Evolutionary conservation across 1,284 basidiomycete species (phyloP).

Genomic region (Cutaneotrichosporon cutaneum): DNA sequence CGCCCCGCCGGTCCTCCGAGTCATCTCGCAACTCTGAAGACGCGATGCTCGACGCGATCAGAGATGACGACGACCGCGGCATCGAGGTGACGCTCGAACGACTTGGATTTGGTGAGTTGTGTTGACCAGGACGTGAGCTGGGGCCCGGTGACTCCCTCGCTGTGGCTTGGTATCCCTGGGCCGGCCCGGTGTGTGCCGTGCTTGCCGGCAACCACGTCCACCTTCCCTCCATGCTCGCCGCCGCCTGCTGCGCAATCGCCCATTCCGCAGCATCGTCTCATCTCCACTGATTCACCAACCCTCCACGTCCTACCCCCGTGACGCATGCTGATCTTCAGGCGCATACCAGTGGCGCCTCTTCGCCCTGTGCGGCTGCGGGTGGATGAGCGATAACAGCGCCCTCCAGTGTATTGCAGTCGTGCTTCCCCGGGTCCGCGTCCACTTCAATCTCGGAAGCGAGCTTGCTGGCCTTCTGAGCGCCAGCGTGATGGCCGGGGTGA

Average conservation of each 20-base stretch:
- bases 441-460: constrained; percentile 60
- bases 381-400: constrained; percentile 57
- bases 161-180: background rate
- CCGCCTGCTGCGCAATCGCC: background rate
- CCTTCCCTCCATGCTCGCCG: background rate
- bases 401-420: constrained; percentile 66
- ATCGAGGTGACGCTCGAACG: constrained; percentile 82
- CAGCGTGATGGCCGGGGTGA: constrained; percentile 57
- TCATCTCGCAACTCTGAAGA: constrained; percentile 5
- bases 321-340: constrained; percentile 29
- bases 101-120: constrained; percentile 79
- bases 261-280: background rate
- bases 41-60: constrained; percentile 8
- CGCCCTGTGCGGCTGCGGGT: constrained; percentile 75
- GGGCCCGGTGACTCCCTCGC: background rate
- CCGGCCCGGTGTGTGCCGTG: background rate
- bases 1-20: background rate
- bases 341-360: constrained; percentile 28
- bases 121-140: background rate
- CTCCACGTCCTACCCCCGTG: background rate
- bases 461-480: constrained; percentile 39
- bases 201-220: background rate
- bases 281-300: background rate
- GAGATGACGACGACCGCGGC: constrained; percentile 58
- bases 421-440: constrained; percentile 84